phyloP scores from a whole-genome alignment of 768 basidiomycete genomes.

The Termitomyces eurrhizus region DNA sequence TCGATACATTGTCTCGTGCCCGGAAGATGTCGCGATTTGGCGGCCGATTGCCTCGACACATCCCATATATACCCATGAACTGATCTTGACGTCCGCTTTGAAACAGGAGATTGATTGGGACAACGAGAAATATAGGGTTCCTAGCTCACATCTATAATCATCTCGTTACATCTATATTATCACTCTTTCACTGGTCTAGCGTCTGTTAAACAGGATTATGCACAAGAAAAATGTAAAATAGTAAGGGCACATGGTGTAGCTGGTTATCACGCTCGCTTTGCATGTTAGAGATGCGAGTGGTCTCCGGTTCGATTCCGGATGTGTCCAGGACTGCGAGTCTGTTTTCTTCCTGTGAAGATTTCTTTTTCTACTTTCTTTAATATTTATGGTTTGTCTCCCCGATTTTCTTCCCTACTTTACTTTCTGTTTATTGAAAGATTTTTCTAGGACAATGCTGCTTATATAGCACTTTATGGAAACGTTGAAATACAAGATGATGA shows the following conservation, averaged over 20 bases:
- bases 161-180: no score
- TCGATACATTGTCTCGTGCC: constrained; percentile 63
- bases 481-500: constrained; percentile 7
- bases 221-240: no score
- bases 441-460: constrained; percentile 13
- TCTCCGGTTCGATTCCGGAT: constrained; percentile 20
- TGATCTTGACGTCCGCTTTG: constrained; percentile 60
- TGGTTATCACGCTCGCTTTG: constrained; percentile 21
- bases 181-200: no score
- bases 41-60: constrained; percentile 42
- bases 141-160: neutral
- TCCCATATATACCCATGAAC: constrained; percentile 65
- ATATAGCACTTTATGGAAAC: constrained; percentile 14
- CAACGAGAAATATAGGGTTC: constrained; percentile 32
- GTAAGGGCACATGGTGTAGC: constrained; percentile 18
- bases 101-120: constrained; percentile 70
- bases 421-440: neutral
- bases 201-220: no score
- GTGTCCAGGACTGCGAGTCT: constrained; percentile 6
- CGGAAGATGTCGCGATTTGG: constrained; percentile 65
- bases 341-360: neutral
- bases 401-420: neutral
- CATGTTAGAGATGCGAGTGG: constrained; percentile 11
- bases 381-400: constrained; percentile 3
- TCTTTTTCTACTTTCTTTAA: neutral